Evolutionary conservation across 2,329 filamentous ascomycete species (phyloP).

Genomic region (Arthrobotrys pseudoclavata): DNA sequence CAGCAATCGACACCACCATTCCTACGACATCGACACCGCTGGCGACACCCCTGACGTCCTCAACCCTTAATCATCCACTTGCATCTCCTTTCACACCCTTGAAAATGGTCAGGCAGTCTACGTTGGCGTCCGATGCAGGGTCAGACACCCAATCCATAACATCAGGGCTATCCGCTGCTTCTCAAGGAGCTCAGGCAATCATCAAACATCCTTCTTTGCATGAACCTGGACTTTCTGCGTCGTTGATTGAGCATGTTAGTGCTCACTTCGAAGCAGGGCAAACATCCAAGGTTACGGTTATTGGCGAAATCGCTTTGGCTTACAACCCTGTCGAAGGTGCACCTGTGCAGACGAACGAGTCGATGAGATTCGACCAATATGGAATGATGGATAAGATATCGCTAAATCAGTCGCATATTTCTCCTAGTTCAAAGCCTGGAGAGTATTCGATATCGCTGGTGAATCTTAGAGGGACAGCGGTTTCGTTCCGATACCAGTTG

Average conservation of each 20-base stretch:
- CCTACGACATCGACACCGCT: conserved; percentile 15
- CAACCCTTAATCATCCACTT: conserved; percentile 36
- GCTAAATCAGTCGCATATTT: conserved; percentile 91
- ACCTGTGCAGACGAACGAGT: conserved; percentile 71
- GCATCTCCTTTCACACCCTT: conserved; percentile 52
- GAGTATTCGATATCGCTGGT: conserved; percentile 83
- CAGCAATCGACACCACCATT: conserved; percentile 12
- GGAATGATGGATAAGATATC: conserved; percentile 89
- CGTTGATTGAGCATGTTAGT: conserved; percentile 91
- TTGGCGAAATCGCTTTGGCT: conserved; percentile 89
- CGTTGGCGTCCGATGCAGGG: conserved; percentile 61
- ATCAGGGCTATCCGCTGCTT: conserved; percentile 76
- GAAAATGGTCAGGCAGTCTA: conserved; percentile 58
- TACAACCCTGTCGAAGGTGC: conserved; percentile 73
- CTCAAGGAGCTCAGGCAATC: conserved; percentile 72
- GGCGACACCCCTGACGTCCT: conserved; percentile 17
- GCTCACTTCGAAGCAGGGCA: conserved; percentile 82
- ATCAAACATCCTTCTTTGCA: conserved; percentile 88
- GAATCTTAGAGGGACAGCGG: conserved; percentile 78
- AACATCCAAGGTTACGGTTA: conserved; percentile 79
- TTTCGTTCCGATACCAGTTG: conserved; percentile 93
- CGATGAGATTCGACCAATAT: conserved; percentile 89
- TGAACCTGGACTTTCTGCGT: conserved; percentile 84
- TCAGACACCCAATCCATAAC: conserved; percentile 93
- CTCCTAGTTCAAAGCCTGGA: conserved; percentile 77